Conservation (phyloP, 495 filamentous ascomycete species). For the Aspergillus funiculosus region DNA sequence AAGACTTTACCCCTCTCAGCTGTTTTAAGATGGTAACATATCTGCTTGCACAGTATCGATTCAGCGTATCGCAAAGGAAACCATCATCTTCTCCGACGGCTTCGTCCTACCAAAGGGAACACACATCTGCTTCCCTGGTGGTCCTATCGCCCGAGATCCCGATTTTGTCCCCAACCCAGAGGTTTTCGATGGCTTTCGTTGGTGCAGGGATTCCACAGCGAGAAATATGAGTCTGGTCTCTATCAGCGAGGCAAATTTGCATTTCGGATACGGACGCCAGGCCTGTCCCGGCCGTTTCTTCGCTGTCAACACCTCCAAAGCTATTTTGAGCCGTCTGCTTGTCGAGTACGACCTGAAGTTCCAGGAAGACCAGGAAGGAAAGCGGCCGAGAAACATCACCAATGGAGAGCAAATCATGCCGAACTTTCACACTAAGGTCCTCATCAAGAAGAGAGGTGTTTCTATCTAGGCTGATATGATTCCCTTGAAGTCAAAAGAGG, state of each 20-base stretch:
- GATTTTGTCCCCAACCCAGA: slow-evolving; percentile 17
- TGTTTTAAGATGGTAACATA: no score
- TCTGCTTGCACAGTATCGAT: slow-evolving; percentile 29
- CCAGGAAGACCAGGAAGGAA: slow-evolving; percentile 10
- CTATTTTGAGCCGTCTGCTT: slow-evolving; percentile 48
- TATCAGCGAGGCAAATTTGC: slow-evolving; percentile 23
- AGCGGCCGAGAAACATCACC: slow-evolving; percentile 24
- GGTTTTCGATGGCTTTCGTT: slow-evolving; percentile 34
- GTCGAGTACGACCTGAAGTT: slow-evolving; percentile 49
- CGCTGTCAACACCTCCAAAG: slow-evolving; percentile 49
- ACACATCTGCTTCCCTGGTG: slow-evolving; percentile 32
- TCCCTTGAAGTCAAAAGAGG: no score
- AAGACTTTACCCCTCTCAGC: slow-evolving; percentile 1
- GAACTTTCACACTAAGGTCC: slow-evolving; percentile 19
- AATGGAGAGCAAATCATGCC: slow-evolving; percentile 33
- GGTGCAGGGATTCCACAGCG: slow-evolving; percentile 19
- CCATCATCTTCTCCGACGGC: slow-evolving; percentile 26
- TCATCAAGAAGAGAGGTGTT: slow-evolving; percentile 23
- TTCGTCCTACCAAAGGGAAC: slow-evolving; percentile 25
- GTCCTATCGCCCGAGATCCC: slow-evolving; percentile 31
- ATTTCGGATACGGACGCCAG: slow-evolving; percentile 32
- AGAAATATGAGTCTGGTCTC: slow-evolving; percentile 20
- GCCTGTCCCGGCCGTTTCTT: slow-evolving; percentile 56
- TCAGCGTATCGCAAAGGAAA: slow-evolving; percentile 26
- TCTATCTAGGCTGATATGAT: slow-evolving; percentile 1